Evolutionary conservation across 225 moss, liverwort and hornwort genomes (phyloP).

Genomic region (Polytrichum commune): DNA sequence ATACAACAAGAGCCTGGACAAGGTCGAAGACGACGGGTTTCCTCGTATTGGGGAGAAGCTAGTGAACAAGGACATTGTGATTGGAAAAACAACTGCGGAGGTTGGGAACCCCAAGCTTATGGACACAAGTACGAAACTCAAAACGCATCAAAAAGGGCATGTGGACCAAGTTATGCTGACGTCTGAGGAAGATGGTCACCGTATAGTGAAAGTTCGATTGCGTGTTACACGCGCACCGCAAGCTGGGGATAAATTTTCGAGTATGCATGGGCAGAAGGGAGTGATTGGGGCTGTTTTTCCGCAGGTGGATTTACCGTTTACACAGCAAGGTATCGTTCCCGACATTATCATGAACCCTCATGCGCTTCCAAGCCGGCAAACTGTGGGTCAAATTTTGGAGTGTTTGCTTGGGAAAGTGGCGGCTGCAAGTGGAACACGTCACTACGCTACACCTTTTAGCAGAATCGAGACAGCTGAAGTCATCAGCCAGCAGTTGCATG

Average conservation of each 20-base stretch:
- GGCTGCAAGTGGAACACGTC: constrained; percentile 58
- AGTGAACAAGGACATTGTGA: constrained; percentile 63
- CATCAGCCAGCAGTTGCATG: constrained; percentile 41
- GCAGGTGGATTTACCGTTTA: constrained; percentile 90
- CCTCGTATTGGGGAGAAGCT: constrained; percentile 70
- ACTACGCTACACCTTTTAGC: constrained; percentile 79
- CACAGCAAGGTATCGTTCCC: constrained; percentile 81
- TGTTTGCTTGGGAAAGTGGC: constrained; percentile 80
- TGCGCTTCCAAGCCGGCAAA: constrained; percentile 92
- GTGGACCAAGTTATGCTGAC: constrained; percentile 84
- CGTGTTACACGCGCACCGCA: constrained; percentile 77
- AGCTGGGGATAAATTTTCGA: constrained; percentile 93
- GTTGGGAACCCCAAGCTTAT: constrained; percentile 38
- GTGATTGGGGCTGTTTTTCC: constrained; percentile 80
- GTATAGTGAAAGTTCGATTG: constrained; percentile 75
- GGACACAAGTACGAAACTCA: constrained; percentile 69
- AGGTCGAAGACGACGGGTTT: constrained; percentile 79
- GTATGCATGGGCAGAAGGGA: constrained; percentile 99
- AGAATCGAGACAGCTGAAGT: constrained; percentile 48
- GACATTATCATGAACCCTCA: constrained; percentile 97
- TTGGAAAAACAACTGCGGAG: constrained; percentile 59
- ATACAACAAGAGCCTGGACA: constrained; percentile 54
- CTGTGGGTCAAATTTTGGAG: constrained; percentile 87
- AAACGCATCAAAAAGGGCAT: constrained; percentile 80
- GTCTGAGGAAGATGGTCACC: constrained; percentile 72